phyloP scores from a whole-genome alignment of 2,329 filamentous ascomycete genomes.

The Aspergillus japonicus region DNA sequence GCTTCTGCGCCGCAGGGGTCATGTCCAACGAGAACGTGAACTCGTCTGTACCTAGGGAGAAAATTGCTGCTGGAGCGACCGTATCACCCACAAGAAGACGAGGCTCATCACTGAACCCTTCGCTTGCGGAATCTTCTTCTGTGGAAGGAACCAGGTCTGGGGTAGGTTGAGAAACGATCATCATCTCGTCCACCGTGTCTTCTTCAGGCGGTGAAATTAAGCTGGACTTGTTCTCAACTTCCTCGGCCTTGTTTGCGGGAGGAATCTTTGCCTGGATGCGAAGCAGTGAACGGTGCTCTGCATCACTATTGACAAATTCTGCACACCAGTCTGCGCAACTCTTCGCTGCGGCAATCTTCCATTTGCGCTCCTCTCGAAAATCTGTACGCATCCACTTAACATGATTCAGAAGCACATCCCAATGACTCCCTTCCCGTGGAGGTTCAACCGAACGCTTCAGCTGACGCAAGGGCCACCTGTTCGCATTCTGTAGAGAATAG shows the following conservation, averaged over 20 bases:
- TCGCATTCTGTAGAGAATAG: slow-evolving; percentile 84
- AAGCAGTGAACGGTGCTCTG: slow-evolving; percentile 63
- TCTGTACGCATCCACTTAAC: slow-evolving; percentile 99
- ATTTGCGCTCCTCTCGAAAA: slow-evolving; percentile 89
- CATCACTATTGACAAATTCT: slow-evolving; percentile 69
- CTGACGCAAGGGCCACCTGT: slow-evolving; percentile 90
- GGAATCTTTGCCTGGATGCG: slow-evolving; percentile 58
- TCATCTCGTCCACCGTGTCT: slow-evolving; percentile 32
- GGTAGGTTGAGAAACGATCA: slow-evolving; percentile 51
- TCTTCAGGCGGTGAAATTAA: slow-evolving; percentile 36
- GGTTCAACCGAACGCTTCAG: slow-evolving; percentile 83
- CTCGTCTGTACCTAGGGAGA: slow-evolving; percentile 77
- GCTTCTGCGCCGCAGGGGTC: slow-evolving; percentile 71
- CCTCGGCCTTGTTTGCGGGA: slow-evolving; percentile 24
- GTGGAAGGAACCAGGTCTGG: slow-evolving; percentile 67
- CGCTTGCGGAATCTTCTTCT: slow-evolving; percentile 58
- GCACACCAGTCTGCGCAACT: slow-evolving; percentile 80
- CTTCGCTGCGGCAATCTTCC: slow-evolving; percentile 80
- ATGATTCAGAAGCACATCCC: slow-evolving; percentile 83
- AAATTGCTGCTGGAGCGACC: slow-evolving; percentile 71
- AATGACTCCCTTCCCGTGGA: slow-evolving; percentile 71
- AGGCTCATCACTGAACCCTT: slow-evolving; percentile 47
- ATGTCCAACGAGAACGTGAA: slow-evolving; percentile 75
- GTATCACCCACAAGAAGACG: slow-evolving; percentile 44
- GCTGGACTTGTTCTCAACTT: slow-evolving; percentile 28